These are phyloP conservation scores for Aspergillus uvarum DNA, from an alignment of 2,329 filamentous ascomycete genomes.

Conservation along the genomic window DNA sequence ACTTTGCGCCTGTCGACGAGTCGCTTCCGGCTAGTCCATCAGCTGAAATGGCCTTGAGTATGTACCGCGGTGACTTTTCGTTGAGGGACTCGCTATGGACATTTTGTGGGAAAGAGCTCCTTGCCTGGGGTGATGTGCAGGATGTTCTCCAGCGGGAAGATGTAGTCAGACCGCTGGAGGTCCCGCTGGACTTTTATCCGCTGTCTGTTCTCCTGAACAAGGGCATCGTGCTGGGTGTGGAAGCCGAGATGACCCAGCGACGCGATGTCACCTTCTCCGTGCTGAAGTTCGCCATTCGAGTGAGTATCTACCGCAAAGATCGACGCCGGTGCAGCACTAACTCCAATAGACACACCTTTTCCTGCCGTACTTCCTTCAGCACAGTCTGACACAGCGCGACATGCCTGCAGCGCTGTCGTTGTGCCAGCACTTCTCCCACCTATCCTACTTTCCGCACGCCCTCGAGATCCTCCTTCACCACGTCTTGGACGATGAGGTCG, in stretches of 20 bases:
- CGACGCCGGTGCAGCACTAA: constrained; percentile 6
- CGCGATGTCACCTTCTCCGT: constrained; percentile 89
- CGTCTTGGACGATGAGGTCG: constrained; percentile 91
- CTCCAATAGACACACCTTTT: constrained; percentile 77
- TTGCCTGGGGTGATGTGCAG: constrained; percentile 84
- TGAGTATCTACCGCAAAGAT: constrained; percentile 48
- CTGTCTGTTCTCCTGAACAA: constrained; percentile 84
- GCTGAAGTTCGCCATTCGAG: constrained; percentile 82
- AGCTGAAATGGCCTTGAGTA: constrained; percentile 46
- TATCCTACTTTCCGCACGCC: constrained; percentile 91
- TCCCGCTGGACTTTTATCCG: constrained; percentile 93
- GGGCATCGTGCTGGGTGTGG: constrained; percentile 84
- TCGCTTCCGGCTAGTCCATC: constrained; percentile 51
- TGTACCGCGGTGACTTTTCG: constrained; percentile 51
- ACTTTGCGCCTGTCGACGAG: constrained; percentile 50
- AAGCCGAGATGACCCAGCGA: constrained; percentile 89
- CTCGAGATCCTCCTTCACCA: constrained; percentile 90
- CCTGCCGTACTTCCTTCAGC: constrained; percentile 80
- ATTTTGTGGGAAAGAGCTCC: constrained; percentile 83
- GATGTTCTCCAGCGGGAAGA: constrained; percentile 77
- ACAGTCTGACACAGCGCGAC: constrained; percentile 73
- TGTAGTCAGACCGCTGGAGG: constrained; percentile 69
- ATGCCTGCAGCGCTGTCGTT: constrained; percentile 78
- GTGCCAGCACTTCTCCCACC: constrained; percentile 78
- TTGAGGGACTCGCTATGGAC: constrained; percentile 89